Percentiles rank a stretch among this genome's conserved stretches.
phyloP scores from a whole-genome alignment of 1,139 yeast species.

The Scheffersomyces segobiensis region DNA sequence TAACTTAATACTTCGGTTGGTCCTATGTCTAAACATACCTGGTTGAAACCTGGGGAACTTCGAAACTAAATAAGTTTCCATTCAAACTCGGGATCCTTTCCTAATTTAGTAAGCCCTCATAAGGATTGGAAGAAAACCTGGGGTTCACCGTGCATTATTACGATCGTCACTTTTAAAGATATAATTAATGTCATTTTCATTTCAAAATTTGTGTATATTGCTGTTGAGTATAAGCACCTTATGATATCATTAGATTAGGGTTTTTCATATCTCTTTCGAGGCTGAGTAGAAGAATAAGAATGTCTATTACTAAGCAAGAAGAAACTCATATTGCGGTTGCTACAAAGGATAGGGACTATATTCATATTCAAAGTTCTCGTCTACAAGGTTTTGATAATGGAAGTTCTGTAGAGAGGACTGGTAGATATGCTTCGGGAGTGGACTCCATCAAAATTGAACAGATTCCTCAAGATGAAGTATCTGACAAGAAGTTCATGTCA shows the following conservation, averaged over 20 bases:
- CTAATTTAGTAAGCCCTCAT: background rate
- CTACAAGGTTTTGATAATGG: background rate
- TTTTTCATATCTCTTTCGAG: background rate
- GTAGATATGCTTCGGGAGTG: background rate
- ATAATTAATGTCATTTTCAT: background rate
- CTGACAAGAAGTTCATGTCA: slow-evolving; percentile 19
- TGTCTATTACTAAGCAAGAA: background rate
- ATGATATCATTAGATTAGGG: background rate
- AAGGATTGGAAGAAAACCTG: background rate
- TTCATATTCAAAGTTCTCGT: background rate
- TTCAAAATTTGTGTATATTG: background rate
- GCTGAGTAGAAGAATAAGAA: background rate
- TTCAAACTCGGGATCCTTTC: background rate
- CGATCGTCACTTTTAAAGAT: background rate
- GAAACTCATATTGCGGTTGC: background rate
- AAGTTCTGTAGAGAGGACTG: background rate
- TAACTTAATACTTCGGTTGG: background rate
- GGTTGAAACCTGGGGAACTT: background rate
- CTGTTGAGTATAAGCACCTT: background rate
- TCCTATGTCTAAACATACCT: background rate
- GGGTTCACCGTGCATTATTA: background rate
- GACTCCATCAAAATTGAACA: background rate
- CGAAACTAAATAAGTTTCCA: too few relatives aligned
- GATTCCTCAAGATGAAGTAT: background rate
- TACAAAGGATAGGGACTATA: background rate